Evolutionary conservation across 2,329 filamentous ascomycete genomes (phyloP).

Genomic region (Ambrosiella beaveri): DNA sequence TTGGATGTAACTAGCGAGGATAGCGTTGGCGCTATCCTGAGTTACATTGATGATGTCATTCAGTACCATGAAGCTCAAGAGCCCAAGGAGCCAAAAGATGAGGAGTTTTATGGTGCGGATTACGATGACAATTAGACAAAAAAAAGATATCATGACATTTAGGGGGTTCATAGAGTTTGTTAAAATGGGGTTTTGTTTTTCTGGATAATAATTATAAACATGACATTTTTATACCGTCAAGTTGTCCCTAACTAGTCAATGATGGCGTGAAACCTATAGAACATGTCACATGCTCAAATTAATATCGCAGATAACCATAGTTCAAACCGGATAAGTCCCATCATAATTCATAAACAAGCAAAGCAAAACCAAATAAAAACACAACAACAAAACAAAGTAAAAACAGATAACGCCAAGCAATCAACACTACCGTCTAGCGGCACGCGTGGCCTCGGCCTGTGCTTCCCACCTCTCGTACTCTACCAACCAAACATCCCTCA

Average conservation of each 20-base stretch:
- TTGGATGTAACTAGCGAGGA: conserved; percentile 83
- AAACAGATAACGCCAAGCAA: neutral
- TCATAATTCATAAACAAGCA: neutral
- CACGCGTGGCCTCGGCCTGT: conserved; percentile 21
- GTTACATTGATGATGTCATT: conserved; percentile 86
- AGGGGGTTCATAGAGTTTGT: neutral
- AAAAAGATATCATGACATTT: neutral
- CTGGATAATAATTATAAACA: too few species aligned
- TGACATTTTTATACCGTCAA: too few species aligned
- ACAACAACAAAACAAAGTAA: conserved; percentile 1
- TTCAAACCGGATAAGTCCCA: too few species aligned
- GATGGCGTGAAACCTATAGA: too few species aligned
- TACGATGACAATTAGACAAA: conserved; percentile 20
- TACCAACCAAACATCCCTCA: conserved; percentile 36
- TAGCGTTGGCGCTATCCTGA: conserved; percentile 67
- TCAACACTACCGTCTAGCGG: conserved; percentile 9
- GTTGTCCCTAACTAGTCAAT: too few species aligned
- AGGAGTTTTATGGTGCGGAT: conserved; percentile 25
- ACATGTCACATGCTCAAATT: too few species aligned
- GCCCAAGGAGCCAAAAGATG: conserved; percentile 61
- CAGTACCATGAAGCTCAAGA: conserved; percentile 90
- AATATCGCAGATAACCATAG: too few species aligned
- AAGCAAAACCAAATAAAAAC: neutral
- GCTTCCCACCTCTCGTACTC: conserved; percentile 42
- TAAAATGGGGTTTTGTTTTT: too few species aligned